phyloP scores from a whole-genome alignment of 257 asterid species.

The Anisodus acutangulus region DNA sequence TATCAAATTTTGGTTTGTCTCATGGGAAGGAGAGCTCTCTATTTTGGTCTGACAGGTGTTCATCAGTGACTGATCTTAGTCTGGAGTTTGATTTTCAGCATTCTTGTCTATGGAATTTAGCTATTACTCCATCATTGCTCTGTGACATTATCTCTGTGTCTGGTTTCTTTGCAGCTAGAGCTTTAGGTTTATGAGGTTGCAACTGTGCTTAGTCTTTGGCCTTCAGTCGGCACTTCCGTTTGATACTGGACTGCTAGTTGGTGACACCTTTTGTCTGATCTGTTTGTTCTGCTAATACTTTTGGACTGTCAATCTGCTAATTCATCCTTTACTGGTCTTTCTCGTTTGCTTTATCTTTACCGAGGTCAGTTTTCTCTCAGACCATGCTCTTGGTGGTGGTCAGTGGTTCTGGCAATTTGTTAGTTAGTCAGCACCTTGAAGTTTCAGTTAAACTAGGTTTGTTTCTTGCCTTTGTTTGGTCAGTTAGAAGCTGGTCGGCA shows the following conservation, averaged over 20 bases:
- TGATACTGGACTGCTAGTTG: not conserved
- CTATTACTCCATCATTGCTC: not conserved
- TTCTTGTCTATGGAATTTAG: not conserved
- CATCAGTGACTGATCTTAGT: not conserved
- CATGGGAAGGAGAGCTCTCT: not conserved
- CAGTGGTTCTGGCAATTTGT: not conserved
- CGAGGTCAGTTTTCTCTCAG: constrained; percentile 14
- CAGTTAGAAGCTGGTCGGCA: not conserved
- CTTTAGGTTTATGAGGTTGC: not conserved
- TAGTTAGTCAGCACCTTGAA: not conserved
- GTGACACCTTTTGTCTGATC: not conserved
- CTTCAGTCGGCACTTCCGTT: not conserved
- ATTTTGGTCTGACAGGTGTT: not conserved
- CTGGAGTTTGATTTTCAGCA: not conserved
- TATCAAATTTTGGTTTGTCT: not conserved
- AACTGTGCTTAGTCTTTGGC: not conserved
- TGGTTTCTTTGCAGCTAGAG: not conserved
- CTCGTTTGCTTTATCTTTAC: not conserved
- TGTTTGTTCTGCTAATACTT: not conserved
- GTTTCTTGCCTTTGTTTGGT: not conserved
- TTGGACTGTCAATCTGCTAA: constrained; percentile 3
- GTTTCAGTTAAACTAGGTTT: not conserved
- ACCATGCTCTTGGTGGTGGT: constrained; percentile 1
- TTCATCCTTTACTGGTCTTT: not conserved
- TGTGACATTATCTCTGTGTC: not conserved